Base-by-base conservation (phyloP, 1,284 basidiomycete species). In the Veloporphyrellus conicus region DNA sequence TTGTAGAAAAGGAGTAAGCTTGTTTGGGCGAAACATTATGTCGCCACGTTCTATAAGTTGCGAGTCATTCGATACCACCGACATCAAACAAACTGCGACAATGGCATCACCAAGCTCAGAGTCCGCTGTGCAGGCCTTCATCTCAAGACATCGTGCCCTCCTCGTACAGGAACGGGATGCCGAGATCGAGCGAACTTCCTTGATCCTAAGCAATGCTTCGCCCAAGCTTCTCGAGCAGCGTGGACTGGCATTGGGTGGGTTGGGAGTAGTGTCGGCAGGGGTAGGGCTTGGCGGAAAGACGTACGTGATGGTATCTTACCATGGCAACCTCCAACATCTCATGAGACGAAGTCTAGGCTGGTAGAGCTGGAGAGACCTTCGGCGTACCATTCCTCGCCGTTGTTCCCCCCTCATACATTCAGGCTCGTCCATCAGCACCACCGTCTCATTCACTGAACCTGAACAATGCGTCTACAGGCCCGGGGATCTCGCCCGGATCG, bases 201-300 rank as follows among this genome's bases (percentile, higher is more conserved):
- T 95, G 10, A 69, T 95, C 25, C 77, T 93, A 34, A 87, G 89
- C 5, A 91, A 91, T 52, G 93, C 90, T 61, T 77, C 85, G 5
- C 87, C 87, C 0, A 91, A 84, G 58, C 71, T 94, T 11, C 76
- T 97, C 15, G 93, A 96, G 66, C 84, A 89, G 56, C 86, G 90
- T 56, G 93, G 93, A 1, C 72, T 97, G 6, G 85, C 90, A 2
- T 68, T 96, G 1, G 79, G 81, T 27, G 82, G 84, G 25, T 72
- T 97, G 9, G 82, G 86, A 0, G 74, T 93, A 1, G 74, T 78
- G 1, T 76, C 75, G 18, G 75, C 93, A 20, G 81, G 78, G 40
- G 77, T 95, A 23, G 93, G 93, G 1, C 74, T 96, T 2, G 93
- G 93, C 23, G 93, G 91, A 20, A 95, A 94, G 73, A 92, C 82